A percentile compares a stretch with the other conserved stretches of the same genome.
Evolutionary conservation across 805 yeast genomes (phyloP).

Genomic region (Schwanniomyces vanrijiae): DNA sequence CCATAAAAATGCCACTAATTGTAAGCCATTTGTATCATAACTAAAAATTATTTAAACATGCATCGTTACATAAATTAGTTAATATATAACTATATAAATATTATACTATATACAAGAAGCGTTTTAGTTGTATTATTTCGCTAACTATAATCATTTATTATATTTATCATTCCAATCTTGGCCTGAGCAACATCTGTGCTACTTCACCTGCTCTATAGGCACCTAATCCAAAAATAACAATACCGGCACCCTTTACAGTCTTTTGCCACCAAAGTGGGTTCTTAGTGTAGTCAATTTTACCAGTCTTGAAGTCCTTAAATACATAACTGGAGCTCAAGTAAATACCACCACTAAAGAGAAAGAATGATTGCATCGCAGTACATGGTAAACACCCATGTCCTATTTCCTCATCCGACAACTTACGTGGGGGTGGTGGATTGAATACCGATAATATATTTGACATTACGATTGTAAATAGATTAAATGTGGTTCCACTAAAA

Average conservation of each 20-base stretch:
- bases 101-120: not conserved
- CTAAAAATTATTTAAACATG: too few species aligned
- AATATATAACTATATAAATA: not conserved
- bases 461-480: conserved; percentile 7
- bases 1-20: too few species aligned
- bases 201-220: conserved; percentile 35
- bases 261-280: conserved; percentile 43
- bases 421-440: conserved; percentile 34
- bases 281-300: conserved; percentile 29
- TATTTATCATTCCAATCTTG: conserved; percentile 1
- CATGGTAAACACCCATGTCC: conserved; percentile 36
- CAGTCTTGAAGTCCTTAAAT: conserved; percentile 29
- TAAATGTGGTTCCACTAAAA: not conserved
- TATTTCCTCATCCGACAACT: conserved; percentile 15
- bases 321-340: conserved; percentile 27
- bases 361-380: conserved; percentile 35
- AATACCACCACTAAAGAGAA: conserved; percentile 33
- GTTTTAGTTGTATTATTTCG: not conserved
- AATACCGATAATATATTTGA: conserved; percentile 37
- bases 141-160: not conserved
- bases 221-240: conserved; percentile 35
- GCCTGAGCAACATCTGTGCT: conserved; percentile 18
- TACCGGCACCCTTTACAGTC: conserved; percentile 31
- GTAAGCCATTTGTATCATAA: too few species aligned
- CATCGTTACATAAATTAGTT: not conserved